Evolutionary conservation across 2,329 filamentous ascomycete species (phyloP).

Genomic region (Aureobasidium sp.): DNA sequence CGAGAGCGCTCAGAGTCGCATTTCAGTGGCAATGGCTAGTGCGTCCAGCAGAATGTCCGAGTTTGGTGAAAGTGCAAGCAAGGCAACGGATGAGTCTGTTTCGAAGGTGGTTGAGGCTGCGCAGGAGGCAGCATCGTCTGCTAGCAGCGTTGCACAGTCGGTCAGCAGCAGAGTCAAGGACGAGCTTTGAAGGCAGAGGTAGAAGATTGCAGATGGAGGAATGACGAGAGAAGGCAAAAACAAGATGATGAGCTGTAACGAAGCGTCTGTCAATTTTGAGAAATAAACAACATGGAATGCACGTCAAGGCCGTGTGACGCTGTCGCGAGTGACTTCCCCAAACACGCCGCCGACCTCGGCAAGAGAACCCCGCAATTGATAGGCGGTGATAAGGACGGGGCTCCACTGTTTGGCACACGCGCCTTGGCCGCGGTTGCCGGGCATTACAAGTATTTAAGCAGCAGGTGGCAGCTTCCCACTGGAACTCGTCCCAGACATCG

Average conservation of each 20-base stretch:
- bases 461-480: neutral
- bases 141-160: slow-evolving; percentile 35
- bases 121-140: slow-evolving; percentile 42
- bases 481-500: too few relatives aligned
- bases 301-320: too few relatives aligned
- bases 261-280: slow-evolving; percentile 10
- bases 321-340: too few relatives aligned
- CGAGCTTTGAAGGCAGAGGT: slow-evolving; percentile 16
- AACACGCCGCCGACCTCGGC: slow-evolving; percentile 15
- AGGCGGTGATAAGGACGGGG: slow-evolving; percentile 8
- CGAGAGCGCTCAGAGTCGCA: slow-evolving; percentile 38
- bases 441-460: too few relatives aligned
- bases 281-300: slow-evolving; percentile 10
- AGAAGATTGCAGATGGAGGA: neutral
- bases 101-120: slow-evolving; percentile 35
- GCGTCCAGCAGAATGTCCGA: slow-evolving; percentile 38
- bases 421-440: slow-evolving; percentile 8
- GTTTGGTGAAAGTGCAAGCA: slow-evolving; percentile 30
- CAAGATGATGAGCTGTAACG: slow-evolving; percentile 6
- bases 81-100: slow-evolving; percentile 26
- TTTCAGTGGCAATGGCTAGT: slow-evolving; percentile 37
- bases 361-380: slow-evolving; percentile 8
- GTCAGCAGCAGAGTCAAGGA: slow-evolving; percentile 34
- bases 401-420: neutral
- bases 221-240: neutral